Conservation (phyloP, 345 rosid species). For the Boechera stricta region DNA sequence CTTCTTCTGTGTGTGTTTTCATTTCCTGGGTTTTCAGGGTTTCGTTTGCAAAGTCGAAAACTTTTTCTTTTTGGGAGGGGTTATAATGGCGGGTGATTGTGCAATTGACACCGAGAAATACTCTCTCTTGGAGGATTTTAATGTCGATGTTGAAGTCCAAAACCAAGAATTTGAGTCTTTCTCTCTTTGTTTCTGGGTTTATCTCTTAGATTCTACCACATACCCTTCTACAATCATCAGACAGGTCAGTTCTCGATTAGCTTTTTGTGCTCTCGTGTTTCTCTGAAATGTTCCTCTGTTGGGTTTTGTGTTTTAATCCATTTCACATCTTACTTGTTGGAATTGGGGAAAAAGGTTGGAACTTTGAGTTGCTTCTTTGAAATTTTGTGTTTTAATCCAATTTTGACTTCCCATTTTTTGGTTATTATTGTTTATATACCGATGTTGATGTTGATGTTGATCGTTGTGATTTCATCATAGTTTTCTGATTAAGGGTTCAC, state of each 20-base stretch:
- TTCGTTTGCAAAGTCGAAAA: constrained; percentile 33
- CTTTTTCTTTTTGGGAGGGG: background rate
- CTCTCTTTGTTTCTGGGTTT: constrained; percentile 72
- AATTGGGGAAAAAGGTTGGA: constrained; percentile 5
- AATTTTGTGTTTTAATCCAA: background rate
- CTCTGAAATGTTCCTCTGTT: constrained; percentile 16
- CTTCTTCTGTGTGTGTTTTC: background rate
- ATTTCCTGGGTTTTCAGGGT: constrained; percentile 33
- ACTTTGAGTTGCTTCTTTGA: constrained; percentile 16
- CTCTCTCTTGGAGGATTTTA: constrained; percentile 57
- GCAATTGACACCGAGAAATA: constrained; percentile 50
- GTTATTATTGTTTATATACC: background rate
- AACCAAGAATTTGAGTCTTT: constrained; percentile 50
- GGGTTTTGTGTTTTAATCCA: constrained; percentile 4
- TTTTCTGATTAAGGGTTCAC: background rate
- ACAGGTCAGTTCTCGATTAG: constrained; percentile 51
- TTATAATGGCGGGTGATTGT: constrained; percentile 51
- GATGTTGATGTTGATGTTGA: background rate
- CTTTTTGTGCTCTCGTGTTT: background rate
- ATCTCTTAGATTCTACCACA: constrained; percentile 57
- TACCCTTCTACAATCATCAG: constrained; percentile 60
- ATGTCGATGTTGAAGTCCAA: constrained; percentile 50
- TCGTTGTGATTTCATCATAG: background rate
- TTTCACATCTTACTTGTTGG: constrained; percentile 8
- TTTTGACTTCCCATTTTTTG: background rate